Evolutionary conservation across 2,329 filamentous ascomycete species (phyloP), one percentile per base, ranked within the genome.

Genomic region (Hortaea werneckii): DNA sequence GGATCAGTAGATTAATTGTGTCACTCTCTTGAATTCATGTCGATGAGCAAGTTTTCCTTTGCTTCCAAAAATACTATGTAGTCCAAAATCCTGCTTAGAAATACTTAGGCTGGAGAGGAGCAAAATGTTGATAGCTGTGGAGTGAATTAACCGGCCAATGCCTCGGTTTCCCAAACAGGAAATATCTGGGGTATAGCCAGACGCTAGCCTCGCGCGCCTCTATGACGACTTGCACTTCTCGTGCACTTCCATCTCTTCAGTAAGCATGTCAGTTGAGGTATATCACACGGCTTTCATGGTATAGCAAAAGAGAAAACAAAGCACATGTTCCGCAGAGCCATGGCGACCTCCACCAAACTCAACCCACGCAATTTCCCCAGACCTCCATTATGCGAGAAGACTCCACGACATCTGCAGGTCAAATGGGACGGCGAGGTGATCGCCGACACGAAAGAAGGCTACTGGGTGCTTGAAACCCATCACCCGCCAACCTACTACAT

Each of bases 401-500:
- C 71, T 5, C 58, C 68, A 2, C 67, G 75, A 42, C 76, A 78
- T 56, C 63, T 82, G 40, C 49, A 63, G 47, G 71, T 82, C 50
- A 75, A 71, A 58, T 80, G 75, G 69, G 66, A 73, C 27, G 73
- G 71, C 13, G 63, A 73, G 40, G 64, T 71, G 41, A 73, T 82
- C 50, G 78, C 76, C 8, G 75, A 81, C 38, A 80, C 78, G 5
- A 73, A 66, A 45, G 69, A 76, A 40, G 76, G 72, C 2, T 80
- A 73, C 58, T 80, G 78, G 78, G 77, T 78, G 4, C 65, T 82
- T 30, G 77, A 82, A 59, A 80, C 77, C 12, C 75, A 77, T 52
- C 78, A 81, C 54, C 76, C 78, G 30, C 79, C 78, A 5, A 80
- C 78, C 28, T 82, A 81, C 61, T 82, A 81, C 57, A 65, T 82